Evolutionary conservation across 768 basidiomycete species (phyloP).

Genomic region (Dendrothele bispora): DNA sequence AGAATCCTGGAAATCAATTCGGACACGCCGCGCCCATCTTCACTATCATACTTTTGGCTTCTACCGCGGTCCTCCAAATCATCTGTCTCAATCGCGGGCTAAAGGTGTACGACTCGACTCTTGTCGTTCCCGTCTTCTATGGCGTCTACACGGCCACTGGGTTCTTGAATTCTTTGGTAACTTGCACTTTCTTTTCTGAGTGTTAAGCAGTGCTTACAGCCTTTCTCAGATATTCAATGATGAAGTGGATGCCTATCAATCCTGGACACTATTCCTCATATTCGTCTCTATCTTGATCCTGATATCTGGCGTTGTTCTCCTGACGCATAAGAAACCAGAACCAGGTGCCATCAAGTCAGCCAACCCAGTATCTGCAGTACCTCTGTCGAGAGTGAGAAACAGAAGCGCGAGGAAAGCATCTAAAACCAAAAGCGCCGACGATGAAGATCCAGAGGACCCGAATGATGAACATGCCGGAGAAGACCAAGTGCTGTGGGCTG

Average conservation of each 20-base stretch:
- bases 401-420: conserved; percentile 22
- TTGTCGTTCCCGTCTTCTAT: conserved; percentile 95
- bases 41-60: conserved; percentile 61
- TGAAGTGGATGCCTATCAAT: conserved; percentile 79
- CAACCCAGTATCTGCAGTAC: conserved; percentile 25
- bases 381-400: conserved; percentile 14
- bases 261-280: conserved; percentile 88
- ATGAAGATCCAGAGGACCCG: conserved; percentile 27
- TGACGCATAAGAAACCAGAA: conserved; percentile 91
- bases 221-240: conserved; percentile 69
- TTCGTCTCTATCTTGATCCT: conserved; percentile 85
- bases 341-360: conserved; percentile 31
- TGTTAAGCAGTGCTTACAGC: background rate
- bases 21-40: conserved; percentile 80
- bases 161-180: conserved; percentile 50
- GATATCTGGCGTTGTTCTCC: conserved; percentile 87
- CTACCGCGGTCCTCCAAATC: conserved; percentile 87
- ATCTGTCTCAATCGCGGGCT: conserved; percentile 88
- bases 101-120: conserved; percentile 85
- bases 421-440: conserved; percentile 9
- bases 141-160: conserved; percentile 87
- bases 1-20: conserved; percentile 86
- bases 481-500: conserved; percentile 61
- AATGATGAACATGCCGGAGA: conserved; percentile 41
- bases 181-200: conserved; percentile 1